A percentile compares a stretch with the other conserved stretches of the same genome.
These are phyloP conservation scores for Phytophthora boehmeriae DNA, from an alignment of 352 stramenopile species.

Conservation along the genomic window DNA sequence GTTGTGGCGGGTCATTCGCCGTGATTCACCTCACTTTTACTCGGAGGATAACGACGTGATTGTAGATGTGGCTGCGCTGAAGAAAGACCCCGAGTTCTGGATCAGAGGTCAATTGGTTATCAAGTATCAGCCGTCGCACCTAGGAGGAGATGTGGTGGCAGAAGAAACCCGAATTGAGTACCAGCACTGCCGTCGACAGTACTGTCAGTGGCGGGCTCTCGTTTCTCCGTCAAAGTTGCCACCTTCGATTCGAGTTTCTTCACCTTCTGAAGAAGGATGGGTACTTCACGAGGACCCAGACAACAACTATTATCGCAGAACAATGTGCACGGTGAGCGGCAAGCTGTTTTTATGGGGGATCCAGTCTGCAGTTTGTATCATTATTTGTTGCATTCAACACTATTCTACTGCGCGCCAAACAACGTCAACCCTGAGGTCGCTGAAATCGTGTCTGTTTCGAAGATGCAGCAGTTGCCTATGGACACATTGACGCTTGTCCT, in stretches of 20 bases:
- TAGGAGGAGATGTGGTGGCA: slow-evolving; percentile 15
- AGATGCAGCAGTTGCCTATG: slow-evolving; percentile 45
- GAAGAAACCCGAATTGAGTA: slow-evolving; percentile 34
- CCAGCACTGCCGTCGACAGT: slow-evolving; percentile 26
- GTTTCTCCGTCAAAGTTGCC: slow-evolving; percentile 10
- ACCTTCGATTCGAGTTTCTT: slow-evolving; percentile 4
- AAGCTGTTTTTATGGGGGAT: slow-evolving; percentile 56
- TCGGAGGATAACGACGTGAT: slow-evolving; percentile 21
- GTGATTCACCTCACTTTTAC: slow-evolving; percentile 12
- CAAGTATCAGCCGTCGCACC: slow-evolving; percentile 22
- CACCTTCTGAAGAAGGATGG: slow-evolving; percentile 24
- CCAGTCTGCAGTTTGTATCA: slow-evolving; percentile 68
- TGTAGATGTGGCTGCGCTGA: slow-evolving; percentile 1
- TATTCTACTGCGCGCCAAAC: slow-evolving; percentile 53
- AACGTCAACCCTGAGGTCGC: slow-evolving; percentile 23
- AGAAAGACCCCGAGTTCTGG: slow-evolving; percentile 23
- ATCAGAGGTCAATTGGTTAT: slow-evolving; percentile 35
- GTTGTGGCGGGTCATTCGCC: slow-evolving; percentile 44
- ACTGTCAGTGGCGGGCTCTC: slow-evolving; percentile 33
- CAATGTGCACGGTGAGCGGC: slow-evolving; percentile 28
- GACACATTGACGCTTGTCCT: slow-evolving; percentile 63
- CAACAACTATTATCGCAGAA: slow-evolving; percentile 31
- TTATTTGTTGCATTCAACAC: slow-evolving; percentile 52
- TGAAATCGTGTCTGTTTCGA: slow-evolving; percentile 22
- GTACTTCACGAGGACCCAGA: slow-evolving; percentile 21